Evolutionary conservation across 306 rosid genomes (phyloP), one percentile per base, ranked within the genome.

Genomic region (Castanospermum australe): DNA sequence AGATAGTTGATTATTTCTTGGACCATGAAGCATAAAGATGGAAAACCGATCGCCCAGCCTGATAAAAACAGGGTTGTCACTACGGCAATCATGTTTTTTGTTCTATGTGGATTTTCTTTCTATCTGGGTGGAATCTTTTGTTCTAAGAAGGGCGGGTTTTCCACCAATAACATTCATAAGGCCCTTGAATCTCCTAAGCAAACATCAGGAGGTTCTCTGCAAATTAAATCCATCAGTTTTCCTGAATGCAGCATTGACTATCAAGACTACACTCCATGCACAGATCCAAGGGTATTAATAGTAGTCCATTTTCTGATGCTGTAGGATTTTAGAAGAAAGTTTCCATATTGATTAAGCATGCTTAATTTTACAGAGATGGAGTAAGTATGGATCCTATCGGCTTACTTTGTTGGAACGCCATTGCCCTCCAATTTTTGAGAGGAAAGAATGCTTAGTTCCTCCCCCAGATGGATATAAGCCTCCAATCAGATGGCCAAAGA

Each of bases 221-320:
- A 86, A 44, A 62, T 88, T 56, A 89, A 77, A 57, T 32, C 92
- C 7, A 42, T 83, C 41, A 41, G 12, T 55, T 93, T 91, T 81
- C 86, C 96, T 17, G 92, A 87, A 77, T 96, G 99, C 84, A 52
- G 87, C 83, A 47, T 3, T 2, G 92, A 93, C 20, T 89, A 79
- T 75, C 99, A 96, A 83, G 99, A 89, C 86, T 93, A 89, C 83
- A 96, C 99, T 54, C 99, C 99, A 11, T 96, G 99, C 93, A 96
- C 98, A 47, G 96, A 96, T 90, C 99, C 99, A 69, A 93, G 77
- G 96, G 99, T 96, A 91, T 32, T 73, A 5, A 36, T 60, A 28
- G 28, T 79, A 66, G 15, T 80, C 39, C 21, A 25, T 77, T 57
- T 9, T 44, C 47, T 42, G 73, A 50, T 82, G 42, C 4, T 52